Conservation (phyloP, 2,329 filamentous ascomycete species). For the Alternaria hordeiaustralica region DNA sequence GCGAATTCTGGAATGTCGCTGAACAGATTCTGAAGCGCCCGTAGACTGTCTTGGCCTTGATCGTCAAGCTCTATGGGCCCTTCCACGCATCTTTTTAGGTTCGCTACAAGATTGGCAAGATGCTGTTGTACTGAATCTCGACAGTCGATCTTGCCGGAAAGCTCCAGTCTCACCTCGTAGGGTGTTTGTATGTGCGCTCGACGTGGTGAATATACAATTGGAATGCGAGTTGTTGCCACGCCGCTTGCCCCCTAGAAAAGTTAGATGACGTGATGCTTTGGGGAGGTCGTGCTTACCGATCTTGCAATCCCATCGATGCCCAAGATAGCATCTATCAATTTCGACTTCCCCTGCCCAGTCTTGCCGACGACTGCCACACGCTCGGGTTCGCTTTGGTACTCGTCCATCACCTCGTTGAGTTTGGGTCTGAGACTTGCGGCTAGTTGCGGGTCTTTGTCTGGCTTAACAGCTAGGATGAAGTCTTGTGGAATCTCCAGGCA, state of each 20-base stretch:
- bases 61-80: not conserved
- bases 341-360: not conserved
- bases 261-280: not conserved
- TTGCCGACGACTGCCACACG: not conserved
- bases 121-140: not conserved
- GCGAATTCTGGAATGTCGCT: not conserved
- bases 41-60: not conserved
- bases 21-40: not conserved
- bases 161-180: not conserved
- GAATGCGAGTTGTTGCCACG: not conserved
- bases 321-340: not conserved
- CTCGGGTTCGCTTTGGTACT: not conserved
- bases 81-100: not conserved
- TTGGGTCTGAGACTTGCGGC: not conserved
- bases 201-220: not conserved
- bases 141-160: not conserved
- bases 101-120: not conserved
- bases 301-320: not conserved
- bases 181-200: not conserved
- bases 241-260: not conserved
- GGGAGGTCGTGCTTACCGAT: not conserved
- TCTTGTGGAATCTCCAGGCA: not conserved
- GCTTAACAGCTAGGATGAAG: not conserved
- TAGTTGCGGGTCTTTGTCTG: not conserved
- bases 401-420: not conserved